Conservation (phyloP, 2,329 filamentous ascomycete genomes). For the Ambrosiella xylebori region DNA sequence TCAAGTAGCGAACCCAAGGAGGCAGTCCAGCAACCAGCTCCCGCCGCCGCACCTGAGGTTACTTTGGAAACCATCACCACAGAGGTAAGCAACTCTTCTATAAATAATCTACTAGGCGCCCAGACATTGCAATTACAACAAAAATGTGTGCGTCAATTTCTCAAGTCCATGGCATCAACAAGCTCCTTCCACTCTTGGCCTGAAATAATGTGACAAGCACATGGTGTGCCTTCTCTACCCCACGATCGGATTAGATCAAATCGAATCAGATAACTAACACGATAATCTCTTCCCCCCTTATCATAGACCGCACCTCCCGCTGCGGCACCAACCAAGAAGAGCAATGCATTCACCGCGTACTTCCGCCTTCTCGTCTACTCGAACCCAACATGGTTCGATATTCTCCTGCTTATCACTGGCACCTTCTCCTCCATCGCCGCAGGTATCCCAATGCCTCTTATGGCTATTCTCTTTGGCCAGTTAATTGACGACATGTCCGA, state of each 20-base stretch:
- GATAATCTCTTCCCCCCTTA: background rate
- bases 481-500: constrained; percentile 44
- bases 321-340: background rate
- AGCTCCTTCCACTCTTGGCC: background rate
- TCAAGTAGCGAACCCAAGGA: background rate
- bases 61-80: background rate
- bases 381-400: constrained; percentile 27
- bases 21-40: background rate
- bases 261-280: background rate
- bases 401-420: constrained; percentile 25
- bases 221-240: background rate
- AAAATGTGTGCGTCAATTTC: too few species aligned
- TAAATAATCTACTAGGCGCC: background rate
- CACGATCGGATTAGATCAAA: background rate
- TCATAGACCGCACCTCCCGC: background rate
- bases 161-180: background rate
- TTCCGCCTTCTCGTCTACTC: constrained; percentile 30
- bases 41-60: background rate
- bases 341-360: constrained; percentile 21
- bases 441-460: constrained; percentile 45
- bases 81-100: constrained; percentile 1
- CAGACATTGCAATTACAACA: too few species aligned
- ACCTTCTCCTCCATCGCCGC: constrained; percentile 33
- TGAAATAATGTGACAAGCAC: background rate
- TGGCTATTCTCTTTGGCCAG: constrained; percentile 47